These are phyloP conservation scores for Climacium dendroides DNA, from an alignment of 225 moss, liverwort and hornwort species.

Conservation along the genomic window DNA sequence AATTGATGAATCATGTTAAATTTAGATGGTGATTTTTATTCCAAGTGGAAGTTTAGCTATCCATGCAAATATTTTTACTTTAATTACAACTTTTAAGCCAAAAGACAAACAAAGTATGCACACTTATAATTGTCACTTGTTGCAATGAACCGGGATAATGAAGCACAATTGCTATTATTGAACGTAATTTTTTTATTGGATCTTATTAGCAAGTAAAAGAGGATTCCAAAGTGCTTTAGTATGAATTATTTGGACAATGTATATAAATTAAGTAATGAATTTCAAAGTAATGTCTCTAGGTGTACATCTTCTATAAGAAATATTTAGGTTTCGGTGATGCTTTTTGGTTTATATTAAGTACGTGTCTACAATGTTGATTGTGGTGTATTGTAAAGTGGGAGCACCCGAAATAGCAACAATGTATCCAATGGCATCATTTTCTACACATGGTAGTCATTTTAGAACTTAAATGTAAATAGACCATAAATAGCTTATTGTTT, in stretches of 20 bases:
- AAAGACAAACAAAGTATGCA: accelerated
- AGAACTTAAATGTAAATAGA: no score
- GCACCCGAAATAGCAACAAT: no score
- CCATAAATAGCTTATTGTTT: no score
- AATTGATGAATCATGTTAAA: background rate
- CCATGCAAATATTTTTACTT: background rate
- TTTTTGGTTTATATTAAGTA: background rate
- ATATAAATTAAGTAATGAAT: background rate
- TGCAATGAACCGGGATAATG: no score
- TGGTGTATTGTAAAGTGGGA: no score
- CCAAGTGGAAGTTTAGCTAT: background rate
- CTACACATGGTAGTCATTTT: no score
- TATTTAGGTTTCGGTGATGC: accelerated
- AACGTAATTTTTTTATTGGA: background rate
- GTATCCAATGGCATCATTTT: no score
- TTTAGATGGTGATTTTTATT: background rate
- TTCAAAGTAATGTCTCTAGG: background rate
- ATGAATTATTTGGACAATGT: background rate
- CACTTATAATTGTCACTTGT: background rate
- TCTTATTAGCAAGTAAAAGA: background rate
- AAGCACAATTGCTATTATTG: background rate
- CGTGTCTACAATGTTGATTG: background rate
- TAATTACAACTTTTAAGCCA: accelerated
- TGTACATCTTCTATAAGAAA: background rate
- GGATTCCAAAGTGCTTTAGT: background rate